These are phyloP conservation scores for Phytophthora kernoviae DNA, from an alignment of 352 stramenopile genomes.

Conservation along the genomic window DNA sequence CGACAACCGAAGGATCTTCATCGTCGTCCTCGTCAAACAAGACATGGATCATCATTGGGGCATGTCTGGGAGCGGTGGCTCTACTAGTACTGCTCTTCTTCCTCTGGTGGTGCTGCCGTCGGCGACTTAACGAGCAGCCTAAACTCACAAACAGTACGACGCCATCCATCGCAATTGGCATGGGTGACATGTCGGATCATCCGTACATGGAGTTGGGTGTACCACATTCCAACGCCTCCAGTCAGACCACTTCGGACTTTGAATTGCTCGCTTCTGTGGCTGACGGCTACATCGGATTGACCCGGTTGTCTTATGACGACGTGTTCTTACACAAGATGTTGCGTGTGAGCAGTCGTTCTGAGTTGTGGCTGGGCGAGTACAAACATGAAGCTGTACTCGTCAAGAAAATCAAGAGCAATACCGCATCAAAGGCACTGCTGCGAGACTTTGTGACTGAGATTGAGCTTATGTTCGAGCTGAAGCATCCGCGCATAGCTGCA, in stretches of 20 bases:
- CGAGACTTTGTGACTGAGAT: conserved; percentile 85
- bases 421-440: conserved; percentile 62
- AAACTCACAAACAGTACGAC: conserved; percentile 56
- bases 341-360: conserved; percentile 70
- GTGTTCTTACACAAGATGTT: conserved; percentile 77
- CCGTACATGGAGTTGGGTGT: conserved; percentile 60
- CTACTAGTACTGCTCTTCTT: conserved; percentile 38
- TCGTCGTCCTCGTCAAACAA: conserved; percentile 29
- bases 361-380: conserved; percentile 81
- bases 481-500: conserved; percentile 68
- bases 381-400: conserved; percentile 63
- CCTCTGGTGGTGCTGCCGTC: conserved; percentile 45
- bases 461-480: conserved; percentile 73
- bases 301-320: conserved; percentile 70
- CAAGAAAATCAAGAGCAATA: conserved; percentile 85
- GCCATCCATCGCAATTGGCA: conserved; percentile 59
- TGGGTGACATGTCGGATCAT: conserved; percentile 60
- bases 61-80: conserved; percentile 38
- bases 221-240: conserved; percentile 52
- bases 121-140: conserved; percentile 44
- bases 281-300: conserved; percentile 72
- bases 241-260: conserved; percentile 76
- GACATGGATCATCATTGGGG: conserved; percentile 54
- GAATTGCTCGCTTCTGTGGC: conserved; percentile 68
- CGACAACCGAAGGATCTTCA: conserved; percentile 12